Evolutionary conservation across 495 filamentous ascomycete genomes (phyloP), one percentile per base, ranked within the genome.

Genomic region (Talaromyces borbonicus): DNA sequence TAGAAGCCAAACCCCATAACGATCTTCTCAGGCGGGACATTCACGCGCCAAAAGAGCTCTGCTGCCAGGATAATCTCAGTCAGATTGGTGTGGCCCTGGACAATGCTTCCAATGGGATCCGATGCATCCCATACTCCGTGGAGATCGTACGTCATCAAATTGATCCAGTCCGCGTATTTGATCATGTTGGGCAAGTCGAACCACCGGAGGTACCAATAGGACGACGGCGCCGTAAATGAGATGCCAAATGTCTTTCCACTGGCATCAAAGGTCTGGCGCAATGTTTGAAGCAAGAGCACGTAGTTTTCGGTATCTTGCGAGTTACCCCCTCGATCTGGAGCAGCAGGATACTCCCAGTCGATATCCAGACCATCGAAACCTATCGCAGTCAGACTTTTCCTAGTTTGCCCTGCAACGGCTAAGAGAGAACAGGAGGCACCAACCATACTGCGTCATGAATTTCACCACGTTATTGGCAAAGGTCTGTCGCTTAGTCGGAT

Each of bases 71-170:
- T 51, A 26, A 70, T 66, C 27, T 70, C 63, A 6, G 47, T 48
- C 22, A 67, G 43, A 32, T 58, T 54, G 18, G 56, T 58, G 35
- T 66, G 59, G 9, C 33, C 20, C 18, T 25, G 19, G 15, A 48
- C 26, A 31, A 27, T 40, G 18, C 24, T 22, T 19, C 67, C 68
- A 14, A 46, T 46, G 30, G 24, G 26, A 15, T 40, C 30, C 14
- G 38, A 36, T 1, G 49, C 15, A 39, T 67, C 60, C 63, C 59
- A 64, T 0, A 52, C 46, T 1, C 58, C 56, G 36, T 64, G 65
- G 0, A 75, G 36, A 49, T 77, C 72, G 47, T 79, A 80, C 1
- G 54, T 56, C 77, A 83, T 83, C 24, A 80, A 0, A 46, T 81
- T 81, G 39, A 73, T 56, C 60, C 63, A 80, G 50, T 79, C 73